Evolutionary conservation across 2,329 filamentous ascomycete genomes (phyloP).

Genomic region (Ophiostoma triangulosporum): DNA sequence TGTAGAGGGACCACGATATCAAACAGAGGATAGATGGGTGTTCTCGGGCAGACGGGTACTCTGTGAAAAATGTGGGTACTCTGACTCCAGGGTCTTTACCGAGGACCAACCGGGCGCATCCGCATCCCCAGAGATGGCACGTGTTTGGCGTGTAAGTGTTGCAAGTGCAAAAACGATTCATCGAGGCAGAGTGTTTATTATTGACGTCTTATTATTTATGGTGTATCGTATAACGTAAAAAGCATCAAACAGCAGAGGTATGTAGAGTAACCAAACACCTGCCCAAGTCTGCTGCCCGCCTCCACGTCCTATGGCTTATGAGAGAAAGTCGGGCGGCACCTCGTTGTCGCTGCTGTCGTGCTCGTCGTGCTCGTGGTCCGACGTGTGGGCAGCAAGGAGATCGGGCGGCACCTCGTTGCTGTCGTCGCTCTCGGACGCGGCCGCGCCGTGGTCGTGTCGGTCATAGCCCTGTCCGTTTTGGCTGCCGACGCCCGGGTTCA

Average conservation of each 20-base stretch:
- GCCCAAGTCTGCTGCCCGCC: no score
- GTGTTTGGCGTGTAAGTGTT: conserved; percentile 2
- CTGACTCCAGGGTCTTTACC: conserved; percentile 5
- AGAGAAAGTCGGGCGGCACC: conserved; percentile 38
- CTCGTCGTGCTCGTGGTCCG: conserved; percentile 18
- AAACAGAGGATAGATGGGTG: no score
- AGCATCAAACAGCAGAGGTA: no score
- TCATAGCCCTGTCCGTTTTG: not conserved
- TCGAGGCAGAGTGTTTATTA: no score
- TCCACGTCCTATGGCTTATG: conserved; percentile 17
- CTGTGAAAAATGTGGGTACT: not conserved
- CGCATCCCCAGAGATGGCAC: not conserved
- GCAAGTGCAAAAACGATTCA: not conserved
- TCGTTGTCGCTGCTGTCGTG: conserved; percentile 31
- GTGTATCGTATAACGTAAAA: no score
- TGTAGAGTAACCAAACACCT: no score
- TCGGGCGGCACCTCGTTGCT: conserved; percentile 32
- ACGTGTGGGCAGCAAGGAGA: conserved; percentile 23
- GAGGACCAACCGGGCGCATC: conserved; percentile 9
- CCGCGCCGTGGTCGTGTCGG: conserved; percentile 13
- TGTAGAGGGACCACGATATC: no score
- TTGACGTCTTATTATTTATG: no score
- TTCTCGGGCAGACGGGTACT: conserved; percentile 4
- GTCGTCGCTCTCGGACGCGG: conserved; percentile 21
- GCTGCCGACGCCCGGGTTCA: not conserved